Evolutionary conservation across 805 yeast species (phyloP), one percentile per base, ranked within the genome.

Genomic region (Candida ulmi): DNA sequence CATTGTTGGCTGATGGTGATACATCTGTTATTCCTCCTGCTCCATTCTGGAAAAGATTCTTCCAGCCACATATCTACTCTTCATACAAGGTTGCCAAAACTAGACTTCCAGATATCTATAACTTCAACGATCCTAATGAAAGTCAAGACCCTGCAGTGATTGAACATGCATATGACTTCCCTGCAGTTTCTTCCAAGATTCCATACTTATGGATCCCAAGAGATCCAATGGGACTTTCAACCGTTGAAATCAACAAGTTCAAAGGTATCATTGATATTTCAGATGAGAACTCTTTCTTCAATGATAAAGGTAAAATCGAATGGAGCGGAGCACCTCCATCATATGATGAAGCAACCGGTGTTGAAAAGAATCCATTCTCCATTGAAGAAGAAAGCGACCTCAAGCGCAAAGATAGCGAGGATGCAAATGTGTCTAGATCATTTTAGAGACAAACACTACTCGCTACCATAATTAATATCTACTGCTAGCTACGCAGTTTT

Each of bases 151-250:
- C 66, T 3, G 68, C 62, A 5, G 69, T 61, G 13, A 65, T 57
- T 17, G 68, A 73, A 36, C 78, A 74, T 45, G 93, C 95, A 1
- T 91, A 82, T 61, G 77, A 78, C 53, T 74, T 72, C 54, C 97
- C 97, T 2, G 85, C 82, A 7, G 79, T 82, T 15, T 65, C 76
- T 21, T 82, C 82, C 0, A 59, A 68, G 33, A 74, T 85, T 50
- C 95, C 95, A 2, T 68, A 70, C n/a, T 64, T 91, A 17, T 91
- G 99, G 99, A 77, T 91, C 53, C 95, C 97, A n/a, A 67, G 68
- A 42, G 99, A 91, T 59, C 82, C 86, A 9, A 76, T 78, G 74
- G 98, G 98, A 2, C 73, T 87, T 50, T 83, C 95, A 1, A 62
- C 68, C 2, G 57, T 54, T 12, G 78, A 81, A 51, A 79, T 84